A percentile compares a stretch with the other conserved stretches of the same genome.
phyloP scores from a whole-genome alignment of 106 monocot genomes.

The Dioscorea zingiberensis region DNA sequence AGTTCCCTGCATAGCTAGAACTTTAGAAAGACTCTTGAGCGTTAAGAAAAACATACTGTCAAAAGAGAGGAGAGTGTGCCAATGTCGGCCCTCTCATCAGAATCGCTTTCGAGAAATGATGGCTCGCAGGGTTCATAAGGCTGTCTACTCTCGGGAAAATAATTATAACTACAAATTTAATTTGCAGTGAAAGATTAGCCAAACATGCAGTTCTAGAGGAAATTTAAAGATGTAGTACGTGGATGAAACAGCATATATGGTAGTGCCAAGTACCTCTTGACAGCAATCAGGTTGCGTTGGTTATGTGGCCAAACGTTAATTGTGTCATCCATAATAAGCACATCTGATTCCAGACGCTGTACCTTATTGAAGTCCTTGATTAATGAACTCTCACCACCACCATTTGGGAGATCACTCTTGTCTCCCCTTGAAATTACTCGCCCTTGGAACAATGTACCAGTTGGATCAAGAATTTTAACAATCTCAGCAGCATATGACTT shows the following conservation, averaged over 20 bases:
- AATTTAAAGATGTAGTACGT: too few species aligned
- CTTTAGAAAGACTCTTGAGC: too few species aligned
- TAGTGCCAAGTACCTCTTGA: conserved; percentile 63
- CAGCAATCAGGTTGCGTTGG: conserved; percentile 84
- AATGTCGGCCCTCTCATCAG: conserved; percentile 86
- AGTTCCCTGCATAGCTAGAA: background rate
- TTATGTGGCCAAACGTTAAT: conserved; percentile 91
- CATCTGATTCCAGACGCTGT: conserved; percentile 86
- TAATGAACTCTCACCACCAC: conserved; percentile 70
- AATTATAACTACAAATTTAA: conserved; percentile 55
- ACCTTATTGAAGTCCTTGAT: conserved; percentile 95
- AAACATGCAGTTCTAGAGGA: background rate
- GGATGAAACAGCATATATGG: too few species aligned
- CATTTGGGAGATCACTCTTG: conserved; percentile 54
- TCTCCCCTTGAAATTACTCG: conserved; percentile 80
- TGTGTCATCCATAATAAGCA: conserved; percentile 96
- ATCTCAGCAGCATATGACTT: conserved; percentile 97
- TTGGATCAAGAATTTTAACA: conserved; percentile 76
- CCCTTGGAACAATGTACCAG: conserved; percentile 67
- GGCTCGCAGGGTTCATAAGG: conserved; percentile 86
- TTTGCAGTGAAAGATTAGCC: background rate
- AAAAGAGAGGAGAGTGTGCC: conserved; percentile 82
- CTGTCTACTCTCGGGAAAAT: conserved; percentile 82
- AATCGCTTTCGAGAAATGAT: conserved; percentile 89
- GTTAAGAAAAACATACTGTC: conserved; percentile 29